Evolutionary conservation across 2,329 filamentous ascomycete species (phyloP).

Genomic region (Trichocomaceae sp.): DNA sequence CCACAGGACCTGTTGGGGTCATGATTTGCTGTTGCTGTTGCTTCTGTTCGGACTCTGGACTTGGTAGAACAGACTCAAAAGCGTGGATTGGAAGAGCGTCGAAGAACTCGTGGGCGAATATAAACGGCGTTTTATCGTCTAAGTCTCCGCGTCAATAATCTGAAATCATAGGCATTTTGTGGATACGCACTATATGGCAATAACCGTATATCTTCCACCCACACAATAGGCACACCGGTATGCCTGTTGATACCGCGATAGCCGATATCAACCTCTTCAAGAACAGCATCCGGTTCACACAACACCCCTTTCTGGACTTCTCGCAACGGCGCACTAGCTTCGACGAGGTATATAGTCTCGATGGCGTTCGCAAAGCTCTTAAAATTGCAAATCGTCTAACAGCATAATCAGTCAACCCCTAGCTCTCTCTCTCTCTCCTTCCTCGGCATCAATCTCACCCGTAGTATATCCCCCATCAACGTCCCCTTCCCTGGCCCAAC

Average conservation of each 20-base stretch:
- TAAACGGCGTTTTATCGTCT: constrained; percentile 72
- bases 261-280: constrained; percentile 66
- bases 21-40: constrained; percentile 42
- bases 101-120: constrained; percentile 97
- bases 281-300: constrained; percentile 62
- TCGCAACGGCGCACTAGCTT: constrained; percentile 77
- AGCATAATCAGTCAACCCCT: neutral
- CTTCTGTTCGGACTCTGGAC: constrained; percentile 33
- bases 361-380: constrained; percentile 68
- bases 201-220: constrained; percentile 84
- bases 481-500: constrained; percentile 91
- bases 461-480: constrained; percentile 91
- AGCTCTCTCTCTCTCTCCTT: neutral
- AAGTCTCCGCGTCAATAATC: constrained; percentile 36
- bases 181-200: constrained; percentile 58
- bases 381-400: constrained; percentile 76
- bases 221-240: constrained; percentile 66
- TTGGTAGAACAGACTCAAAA: constrained; percentile 67
- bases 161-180: neutral
- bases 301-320: constrained; percentile 72
- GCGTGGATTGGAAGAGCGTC: constrained; percentile 94
- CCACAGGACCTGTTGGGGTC: constrained; percentile 43
- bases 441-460: constrained; percentile 56
- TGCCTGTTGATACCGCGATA: constrained; percentile 71
- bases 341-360: constrained; percentile 86